phyloP scores from a whole-genome alignment of 495 filamentous ascomycete species.

The Melanomma pulvis-pyrius region DNA sequence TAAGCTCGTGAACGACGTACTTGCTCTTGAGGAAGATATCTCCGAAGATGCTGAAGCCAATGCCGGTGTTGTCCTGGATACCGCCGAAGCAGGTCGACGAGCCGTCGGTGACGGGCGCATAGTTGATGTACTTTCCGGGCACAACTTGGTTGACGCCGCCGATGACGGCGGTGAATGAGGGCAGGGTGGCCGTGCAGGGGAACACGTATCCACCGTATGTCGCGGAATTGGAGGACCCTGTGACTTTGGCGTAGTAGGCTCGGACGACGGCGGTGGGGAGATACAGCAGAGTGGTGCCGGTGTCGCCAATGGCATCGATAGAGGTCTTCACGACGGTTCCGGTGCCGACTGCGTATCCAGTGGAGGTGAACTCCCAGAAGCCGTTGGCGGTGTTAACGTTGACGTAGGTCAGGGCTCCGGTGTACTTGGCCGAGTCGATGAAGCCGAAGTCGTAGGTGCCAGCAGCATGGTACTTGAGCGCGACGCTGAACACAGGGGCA shows the following conservation, averaged over 20 bases:
- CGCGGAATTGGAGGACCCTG: conserved; percentile 52
- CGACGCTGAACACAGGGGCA: conserved; percentile 67
- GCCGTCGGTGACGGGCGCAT: conserved; percentile 48
- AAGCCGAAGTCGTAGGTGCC: conserved; percentile 77
- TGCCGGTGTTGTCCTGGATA: conserved; percentile 56
- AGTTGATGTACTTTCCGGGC: conserved; percentile 61
- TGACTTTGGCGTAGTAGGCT: conserved; percentile 66
- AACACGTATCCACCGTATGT: conserved; percentile 67
- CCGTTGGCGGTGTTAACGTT: conserved; percentile 62
- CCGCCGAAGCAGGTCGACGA: conserved; percentile 45
- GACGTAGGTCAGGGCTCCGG: conserved; percentile 63
- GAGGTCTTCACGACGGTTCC: conserved; percentile 42
- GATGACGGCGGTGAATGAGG: conserved; percentile 64
- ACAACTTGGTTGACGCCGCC: conserved; percentile 53
- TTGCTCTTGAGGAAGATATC: conserved; percentile 80
- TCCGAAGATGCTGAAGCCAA: conserved; percentile 72
- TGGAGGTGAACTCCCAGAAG: conserved; percentile 71
- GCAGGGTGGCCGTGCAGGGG: conserved; percentile 64
- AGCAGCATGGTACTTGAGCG: conserved; percentile 64
- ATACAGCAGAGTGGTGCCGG: conserved; percentile 74
- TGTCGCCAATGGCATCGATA: conserved; percentile 61
- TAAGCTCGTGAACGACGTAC: conserved; percentile 71
- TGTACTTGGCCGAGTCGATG: conserved; percentile 66
- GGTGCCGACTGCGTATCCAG: conserved; percentile 63
- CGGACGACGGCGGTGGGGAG: conserved; percentile 59